Percentiles rank a stretch among this genome's conserved stretches.
phyloP scores from a whole-genome alignment of 2,329 filamentous ascomycete genomes.

The Apiospora arundinis region DNA sequence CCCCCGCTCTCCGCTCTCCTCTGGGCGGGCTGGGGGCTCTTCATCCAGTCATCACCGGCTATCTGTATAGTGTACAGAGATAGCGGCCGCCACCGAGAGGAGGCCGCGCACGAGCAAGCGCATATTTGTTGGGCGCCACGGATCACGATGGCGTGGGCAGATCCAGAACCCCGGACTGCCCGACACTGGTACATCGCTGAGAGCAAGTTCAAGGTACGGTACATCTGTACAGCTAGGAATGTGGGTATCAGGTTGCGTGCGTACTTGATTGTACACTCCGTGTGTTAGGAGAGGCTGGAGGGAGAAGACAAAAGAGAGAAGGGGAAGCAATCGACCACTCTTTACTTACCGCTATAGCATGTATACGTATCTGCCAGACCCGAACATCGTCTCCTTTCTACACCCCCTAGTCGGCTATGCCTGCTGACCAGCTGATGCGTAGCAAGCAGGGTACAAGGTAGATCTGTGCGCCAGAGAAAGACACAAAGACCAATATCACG shows the following conservation, averaged over 20 bases:
- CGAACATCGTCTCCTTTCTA: not conserved
- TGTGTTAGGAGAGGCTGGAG: not conserved
- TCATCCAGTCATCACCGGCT: not conserved
- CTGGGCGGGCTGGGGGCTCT: not conserved
- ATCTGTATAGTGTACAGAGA: not conserved
- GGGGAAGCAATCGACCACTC: too few relatives aligned
- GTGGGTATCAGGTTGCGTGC: not conserved
- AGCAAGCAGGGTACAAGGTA: constrained; percentile 6
- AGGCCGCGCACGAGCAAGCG: not conserved
- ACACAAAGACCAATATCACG: not conserved
- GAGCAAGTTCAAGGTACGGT: not conserved
- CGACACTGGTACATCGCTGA: not conserved
- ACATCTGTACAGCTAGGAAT: not conserved
- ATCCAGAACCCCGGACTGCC: constrained; percentile 15
- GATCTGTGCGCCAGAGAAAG: not conserved
- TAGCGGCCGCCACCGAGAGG: not conserved
- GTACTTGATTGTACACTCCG: not conserved
- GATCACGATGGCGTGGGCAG: not conserved
- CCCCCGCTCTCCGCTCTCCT: not conserved
- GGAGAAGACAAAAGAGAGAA: not conserved
- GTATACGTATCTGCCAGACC: not conserved
- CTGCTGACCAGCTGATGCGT: not conserved
- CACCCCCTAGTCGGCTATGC: not conserved
- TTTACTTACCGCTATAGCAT: not conserved
- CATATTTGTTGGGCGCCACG: not conserved